Conservation (phyloP, 2,329 filamentous ascomycete genomes). For the Shiraia sp. region DNA sequence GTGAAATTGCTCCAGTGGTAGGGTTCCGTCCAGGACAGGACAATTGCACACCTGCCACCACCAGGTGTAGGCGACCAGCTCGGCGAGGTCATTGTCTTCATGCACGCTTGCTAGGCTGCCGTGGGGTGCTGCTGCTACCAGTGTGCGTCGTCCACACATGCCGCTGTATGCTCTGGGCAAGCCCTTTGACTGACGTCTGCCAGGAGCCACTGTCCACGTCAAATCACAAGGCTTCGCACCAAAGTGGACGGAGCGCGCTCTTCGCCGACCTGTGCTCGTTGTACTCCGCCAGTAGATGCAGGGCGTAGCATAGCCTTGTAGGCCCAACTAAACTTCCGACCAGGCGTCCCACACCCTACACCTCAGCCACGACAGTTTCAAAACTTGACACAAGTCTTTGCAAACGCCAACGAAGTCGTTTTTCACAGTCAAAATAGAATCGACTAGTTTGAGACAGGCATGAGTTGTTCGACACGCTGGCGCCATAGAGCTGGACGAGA, state of each 20-base stretch:
- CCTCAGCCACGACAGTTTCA: slow-evolving; percentile 2
- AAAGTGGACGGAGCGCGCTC: slow-evolving; percentile 2
- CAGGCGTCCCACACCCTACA: slow-evolving; percentile 8
- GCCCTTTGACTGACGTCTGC: not conserved
- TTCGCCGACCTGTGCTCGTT: slow-evolving; percentile 7
- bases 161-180: not conserved
- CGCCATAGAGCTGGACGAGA: not conserved
- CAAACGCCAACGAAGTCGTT: not conserved
- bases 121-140: too few species aligned
- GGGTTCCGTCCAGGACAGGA: not conserved
- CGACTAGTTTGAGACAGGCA: not conserved
- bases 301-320: slow-evolving; percentile 17
- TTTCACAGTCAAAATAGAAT: not conserved
- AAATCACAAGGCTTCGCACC: slow-evolving; percentile 1
- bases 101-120: not conserved
- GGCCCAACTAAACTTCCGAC: slow-evolving; percentile 3
- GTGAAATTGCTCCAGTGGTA: slow-evolving; percentile 7
- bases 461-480: not conserved
- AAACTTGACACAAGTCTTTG: not conserved
- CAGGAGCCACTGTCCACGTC: slow-evolving; percentile 4
- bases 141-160: too few species aligned
- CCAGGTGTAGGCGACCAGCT: too few species aligned
- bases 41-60: too few species aligned
- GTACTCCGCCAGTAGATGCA: slow-evolving; percentile 7
- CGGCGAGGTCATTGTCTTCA: not conserved